Percentiles rank a stretch among this genome's conserved stretches.
These are phyloP conservation scores for Turritis glabra DNA, from an alignment of 345 rosid species.

Conservation along the genomic window DNA sequence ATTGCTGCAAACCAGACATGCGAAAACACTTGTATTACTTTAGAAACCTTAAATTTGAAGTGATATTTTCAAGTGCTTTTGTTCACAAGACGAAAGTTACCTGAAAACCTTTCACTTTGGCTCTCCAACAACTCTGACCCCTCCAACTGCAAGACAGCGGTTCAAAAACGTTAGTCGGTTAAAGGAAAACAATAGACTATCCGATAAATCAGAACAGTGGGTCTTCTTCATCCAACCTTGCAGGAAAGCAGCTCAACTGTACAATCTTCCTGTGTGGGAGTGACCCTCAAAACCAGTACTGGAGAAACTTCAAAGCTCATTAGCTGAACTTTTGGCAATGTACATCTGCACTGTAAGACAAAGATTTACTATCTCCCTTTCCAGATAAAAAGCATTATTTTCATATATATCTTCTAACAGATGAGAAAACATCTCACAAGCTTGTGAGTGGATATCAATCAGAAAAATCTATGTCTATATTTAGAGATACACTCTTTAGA, in stretches of 20 bases:
- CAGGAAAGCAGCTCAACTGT: conserved; percentile 77
- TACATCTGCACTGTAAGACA: conserved; percentile 56
- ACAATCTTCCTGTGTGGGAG: conserved; percentile 61
- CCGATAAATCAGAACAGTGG: background rate
- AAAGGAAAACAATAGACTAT: background rate
- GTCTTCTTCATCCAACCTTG: conserved; percentile 49
- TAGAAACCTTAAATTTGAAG: conserved; percentile 6
- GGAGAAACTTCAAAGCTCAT: conserved; percentile 78
- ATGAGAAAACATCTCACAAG: background rate
- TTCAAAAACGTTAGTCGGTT: background rate
- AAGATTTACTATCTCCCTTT: conserved; percentile 22
- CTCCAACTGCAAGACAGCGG: conserved; percentile 52
- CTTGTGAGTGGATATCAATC: background rate
- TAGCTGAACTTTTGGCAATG: conserved; percentile 59
- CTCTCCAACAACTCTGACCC: conserved; percentile 70
- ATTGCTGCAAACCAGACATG: conserved; percentile 50
- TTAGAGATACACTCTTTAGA: background rate
- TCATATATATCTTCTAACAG: background rate
- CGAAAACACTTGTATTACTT: conserved; percentile 1
- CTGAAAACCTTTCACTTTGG: conserved; percentile 75
- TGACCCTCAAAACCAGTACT: conserved; percentile 64
- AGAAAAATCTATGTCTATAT: background rate
- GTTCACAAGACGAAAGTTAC: conserved; percentile 34
- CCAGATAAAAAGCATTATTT: background rate
- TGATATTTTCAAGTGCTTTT: background rate